Base-by-base conservation (phyloP, 176 grass and related monocot genomes). In the Hsuehochloa calcarea region DNA sequence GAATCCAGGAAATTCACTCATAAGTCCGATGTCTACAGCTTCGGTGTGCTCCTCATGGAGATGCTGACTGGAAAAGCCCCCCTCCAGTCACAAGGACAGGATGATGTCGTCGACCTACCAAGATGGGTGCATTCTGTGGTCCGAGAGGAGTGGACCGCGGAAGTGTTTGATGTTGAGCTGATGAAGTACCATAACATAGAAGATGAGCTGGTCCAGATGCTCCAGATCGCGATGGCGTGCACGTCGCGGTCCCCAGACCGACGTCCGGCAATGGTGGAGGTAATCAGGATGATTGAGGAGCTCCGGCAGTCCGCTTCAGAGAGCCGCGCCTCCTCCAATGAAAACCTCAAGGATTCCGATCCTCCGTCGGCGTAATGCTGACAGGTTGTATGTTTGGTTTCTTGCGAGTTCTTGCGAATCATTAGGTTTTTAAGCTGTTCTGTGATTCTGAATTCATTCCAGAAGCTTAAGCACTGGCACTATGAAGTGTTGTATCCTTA, bases 141-240 rank as follows among this genome's bases (percentile, higher is more conserved):
- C 81, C 87, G 90, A 43, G 96, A 99, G 90, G 96, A 99, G 74
- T 99, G 96, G 96, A 99, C 96, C 0, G 96, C 96, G 0, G 96
- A 99, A 77, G 96, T 99, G 38, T 99, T 96, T 37, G 96, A 99
- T 43, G 54, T 82, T 8, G 90, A 93, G 70, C 89, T 99, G 64
- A 91, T 93, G 69, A 90, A 81, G 56, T 77, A 83, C 82, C 85
- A 54, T 4, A 90, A 94, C 68, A 92, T 87, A 43, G 93, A 99
- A 68, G 96, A 99, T 67, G 93, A 99, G 79, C 80, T 99, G 70
- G 96, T 99, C 25, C 93, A 94, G 86, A 94, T 92, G 88, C 96
- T 99, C 62, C 96, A 94, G 71, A 87, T 99, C 25, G 93, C 91
- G 26, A 91, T 96, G 91, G 91, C 84, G 1, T 96, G 96, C 77